Conservation (phyloP, 192 early-diverging fungal species). For the Pilobolus umbonatus region DNA sequence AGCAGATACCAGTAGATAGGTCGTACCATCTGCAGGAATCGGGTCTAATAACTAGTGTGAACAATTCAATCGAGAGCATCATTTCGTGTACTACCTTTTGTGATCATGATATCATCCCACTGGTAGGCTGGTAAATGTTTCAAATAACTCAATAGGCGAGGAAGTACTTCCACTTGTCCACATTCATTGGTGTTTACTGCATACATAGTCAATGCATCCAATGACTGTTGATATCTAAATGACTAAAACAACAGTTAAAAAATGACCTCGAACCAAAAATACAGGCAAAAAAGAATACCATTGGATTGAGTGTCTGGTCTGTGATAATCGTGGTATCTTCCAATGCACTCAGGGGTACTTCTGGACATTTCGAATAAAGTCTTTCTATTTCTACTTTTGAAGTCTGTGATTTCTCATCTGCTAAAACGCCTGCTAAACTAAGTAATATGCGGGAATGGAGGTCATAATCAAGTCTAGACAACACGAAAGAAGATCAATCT, state of each 20-base stretch:
- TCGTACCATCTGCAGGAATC: conserved; percentile 28
- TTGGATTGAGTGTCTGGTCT: background rate
- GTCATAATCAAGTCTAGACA: conserved; percentile 44
- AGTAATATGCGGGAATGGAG: conserved; percentile 45
- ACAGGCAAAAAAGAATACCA: background rate
- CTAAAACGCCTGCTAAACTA: conserved; percentile 42
- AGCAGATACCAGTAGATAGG: conserved; percentile 33
- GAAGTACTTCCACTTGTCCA: conserved; percentile 16
- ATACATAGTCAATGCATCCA: conserved; percentile 27
- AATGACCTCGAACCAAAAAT: no score
- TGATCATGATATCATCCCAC: conserved; percentile 21
- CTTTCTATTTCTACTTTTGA: conserved; percentile 35
- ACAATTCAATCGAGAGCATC: conserved; percentile 1
- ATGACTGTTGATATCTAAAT: conserved; percentile 19
- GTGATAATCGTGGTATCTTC: conserved; percentile 1
- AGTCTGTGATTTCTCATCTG: conserved; percentile 33
- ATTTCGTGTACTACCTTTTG: conserved; percentile 25
- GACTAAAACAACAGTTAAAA: conserved; percentile 14
- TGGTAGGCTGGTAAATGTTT: conserved; percentile 23
- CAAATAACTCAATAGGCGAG: conserved; percentile 24
- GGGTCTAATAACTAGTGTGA: conserved; percentile 2
- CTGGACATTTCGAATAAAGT: conserved; percentile 35
- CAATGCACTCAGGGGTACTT: background rate
- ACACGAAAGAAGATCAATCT: background rate
- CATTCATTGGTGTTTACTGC: conserved; percentile 7